These are phyloP conservation scores for Zygosaccharomyces pseudobailii DNA, from an alignment of 1,139 yeast species.

Conservation along the genomic window DNA sequence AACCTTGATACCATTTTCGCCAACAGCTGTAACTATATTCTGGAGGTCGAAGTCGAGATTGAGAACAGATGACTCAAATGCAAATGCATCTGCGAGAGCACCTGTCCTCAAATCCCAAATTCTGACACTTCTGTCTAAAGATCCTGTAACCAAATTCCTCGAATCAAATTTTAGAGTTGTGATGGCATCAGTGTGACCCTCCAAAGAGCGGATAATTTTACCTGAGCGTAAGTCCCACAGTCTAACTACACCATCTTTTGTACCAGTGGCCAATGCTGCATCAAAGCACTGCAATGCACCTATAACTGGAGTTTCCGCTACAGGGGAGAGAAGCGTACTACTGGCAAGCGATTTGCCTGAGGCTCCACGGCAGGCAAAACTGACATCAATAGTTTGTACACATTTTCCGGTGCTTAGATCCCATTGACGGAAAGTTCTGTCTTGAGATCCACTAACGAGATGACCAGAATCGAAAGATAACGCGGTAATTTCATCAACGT, in stretches of 20 bases:
- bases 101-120: slow-evolving; percentile 74
- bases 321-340: slow-evolving; percentile 8
- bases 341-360: slow-evolving; percentile 8
- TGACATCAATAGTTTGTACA: slow-evolving; percentile 33
- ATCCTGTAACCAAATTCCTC: slow-evolving; percentile 56
- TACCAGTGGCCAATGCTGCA: slow-evolving; percentile 72
- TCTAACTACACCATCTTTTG: slow-evolving; percentile 69
- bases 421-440: slow-evolving; percentile 73
- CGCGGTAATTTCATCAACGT: slow-evolving; percentile 60
- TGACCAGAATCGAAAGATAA: slow-evolving; percentile 53
- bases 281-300: slow-evolving; percentile 47
- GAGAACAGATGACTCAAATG: slow-evolving; percentile 49
- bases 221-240: slow-evolving; percentile 74
- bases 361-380: slow-evolving; percentile 20
- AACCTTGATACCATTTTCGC: slow-evolving; percentile 47
- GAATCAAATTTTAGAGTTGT: slow-evolving; percentile 68
- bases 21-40: slow-evolving; percentile 48
- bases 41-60: slow-evolving; percentile 52
- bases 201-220: slow-evolving; percentile 57
- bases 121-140: slow-evolving; percentile 58
- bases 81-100: slow-evolving; percentile 52
- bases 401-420: slow-evolving; percentile 73
- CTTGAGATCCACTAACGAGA: slow-evolving; percentile 89
- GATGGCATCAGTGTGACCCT: slow-evolving; percentile 69
- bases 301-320: slow-evolving; percentile 18